Percentiles rank a stretch among this genome's conserved stretches.
Evolutionary conservation across 805 yeast species (phyloP).

Genomic region (Ogataea salicorniae): DNA sequence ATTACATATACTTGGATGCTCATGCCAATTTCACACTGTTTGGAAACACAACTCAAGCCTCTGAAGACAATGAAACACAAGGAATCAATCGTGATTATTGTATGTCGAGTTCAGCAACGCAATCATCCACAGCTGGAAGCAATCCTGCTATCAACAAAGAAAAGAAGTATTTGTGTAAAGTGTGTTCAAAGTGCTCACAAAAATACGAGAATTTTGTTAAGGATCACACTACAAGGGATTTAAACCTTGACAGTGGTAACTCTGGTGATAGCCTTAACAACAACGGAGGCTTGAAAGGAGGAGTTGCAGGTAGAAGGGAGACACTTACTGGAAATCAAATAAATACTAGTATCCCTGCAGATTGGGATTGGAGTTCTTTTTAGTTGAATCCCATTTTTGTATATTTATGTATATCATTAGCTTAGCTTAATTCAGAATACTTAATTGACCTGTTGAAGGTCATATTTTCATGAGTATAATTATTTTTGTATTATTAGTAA

Average conservation of each 20-base stretch:
- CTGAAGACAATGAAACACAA: not conserved
- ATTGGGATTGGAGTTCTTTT: slow-evolving; percentile 38
- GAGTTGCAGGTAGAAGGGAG: slow-evolving; percentile 10
- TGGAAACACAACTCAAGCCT: slow-evolving; percentile 17
- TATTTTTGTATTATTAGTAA: no score
- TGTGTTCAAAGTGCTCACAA: slow-evolving; percentile 29
- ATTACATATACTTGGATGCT: slow-evolving; percentile 31
- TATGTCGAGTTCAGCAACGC: not conserved
- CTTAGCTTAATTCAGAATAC: not conserved
- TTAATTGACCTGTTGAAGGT: not conserved
- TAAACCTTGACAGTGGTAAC: slow-evolving; percentile 20
- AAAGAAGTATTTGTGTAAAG: slow-evolving; percentile 31
- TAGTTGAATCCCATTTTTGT: slow-evolving; percentile 7
- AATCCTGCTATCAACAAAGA: slow-evolving; percentile 7
- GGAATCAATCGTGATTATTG: not conserved
- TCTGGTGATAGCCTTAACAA: slow-evolving; percentile 9
- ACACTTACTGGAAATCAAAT: slow-evolving; percentile 11
- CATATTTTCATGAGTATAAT: no score
- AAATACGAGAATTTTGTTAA: slow-evolving; percentile 31
- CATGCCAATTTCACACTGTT: slow-evolving; percentile 33
- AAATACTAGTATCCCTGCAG: slow-evolving; percentile 28
- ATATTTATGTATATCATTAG: no score
- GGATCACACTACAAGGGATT: slow-evolving; percentile 26
- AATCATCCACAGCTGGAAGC: slow-evolving; percentile 7
- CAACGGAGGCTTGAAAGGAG: slow-evolving; percentile 1